Evolutionary conservation across 805 yeast genomes (phyloP), one percentile per base, ranked within the genome.

Genomic region (Sugiyamaella marilandica): DNA sequence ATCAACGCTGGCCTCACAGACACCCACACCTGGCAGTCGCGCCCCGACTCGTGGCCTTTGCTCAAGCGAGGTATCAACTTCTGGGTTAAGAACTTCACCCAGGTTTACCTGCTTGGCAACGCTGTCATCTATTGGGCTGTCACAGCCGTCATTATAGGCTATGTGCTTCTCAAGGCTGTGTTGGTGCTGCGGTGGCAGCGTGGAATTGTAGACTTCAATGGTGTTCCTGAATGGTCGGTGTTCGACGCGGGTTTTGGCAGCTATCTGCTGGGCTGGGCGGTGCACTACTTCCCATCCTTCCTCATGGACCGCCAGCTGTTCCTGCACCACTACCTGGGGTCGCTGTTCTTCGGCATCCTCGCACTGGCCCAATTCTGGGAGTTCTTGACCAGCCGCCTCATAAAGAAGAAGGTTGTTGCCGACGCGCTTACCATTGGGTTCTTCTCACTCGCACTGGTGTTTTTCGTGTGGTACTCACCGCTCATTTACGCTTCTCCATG

Each of bases 271-370:
- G 94, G 88, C 1, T 87, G 82, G 79, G 55, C 73, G 1, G 31
- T 82, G 19, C 83, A 84, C 60, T 79, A 74, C 56, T 57, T 76
- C 41, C 92, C 94, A 16, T 82, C 78, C 55, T 72, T 77, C 62
- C 73, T 91, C 54, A 91, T 91, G 98, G 90, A 83, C 21, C 83
- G 98, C 72, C 97, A 91, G 72, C 71, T 91, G 70, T 91, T 92
- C 74, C 74, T 91, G 66, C 98, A 91, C 70, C 98, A 91, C 70
- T 92, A 92, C 69, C 72, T 94, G 60, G 97, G 97, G 52, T 88
- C 98, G 1, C 79, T 88, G 50, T 94, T 89, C 73, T 94, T 94
- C 70, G 94, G 89, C 45, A 75, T 87, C 50, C 74, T 88, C 58
- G 87, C 85, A 2, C 72, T 88, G 49, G 87, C 86, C n/a, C 91